Evolutionary conservation across 345 rosid genomes (phyloP).

Genomic region (Lumnitzera racemosa): DNA sequence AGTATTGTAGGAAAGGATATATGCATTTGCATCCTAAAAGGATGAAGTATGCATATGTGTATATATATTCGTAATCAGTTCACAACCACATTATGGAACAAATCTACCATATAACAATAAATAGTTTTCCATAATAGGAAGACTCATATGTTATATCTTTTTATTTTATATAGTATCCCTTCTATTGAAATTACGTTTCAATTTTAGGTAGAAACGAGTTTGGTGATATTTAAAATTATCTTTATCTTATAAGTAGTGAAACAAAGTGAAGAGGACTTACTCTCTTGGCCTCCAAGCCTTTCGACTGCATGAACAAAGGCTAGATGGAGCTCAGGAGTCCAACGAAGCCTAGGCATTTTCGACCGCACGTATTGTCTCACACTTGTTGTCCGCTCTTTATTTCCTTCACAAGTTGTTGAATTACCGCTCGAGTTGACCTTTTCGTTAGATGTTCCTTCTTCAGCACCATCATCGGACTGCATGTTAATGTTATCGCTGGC

Average conservation of each 20-base stretch:
- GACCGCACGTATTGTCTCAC: constrained; percentile 78
- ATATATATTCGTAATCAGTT: too few relatives aligned
- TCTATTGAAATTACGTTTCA: too few relatives aligned
- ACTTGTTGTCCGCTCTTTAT: constrained; percentile 12
- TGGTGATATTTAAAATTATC: too few relatives aligned
- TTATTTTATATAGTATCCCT: too few relatives aligned
- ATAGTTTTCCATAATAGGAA: not conserved
- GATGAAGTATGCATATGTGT: not conserved
- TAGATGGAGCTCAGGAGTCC: constrained; percentile 89
- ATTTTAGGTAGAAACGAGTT: too few relatives aligned
- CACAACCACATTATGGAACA: too few relatives aligned
- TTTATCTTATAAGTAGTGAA: too few relatives aligned
- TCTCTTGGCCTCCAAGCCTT: constrained; percentile 85
- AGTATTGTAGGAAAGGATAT: not conserved
- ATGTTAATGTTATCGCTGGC: too few relatives aligned
- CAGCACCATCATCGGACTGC: too few relatives aligned
- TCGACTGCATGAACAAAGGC: constrained; percentile 69
- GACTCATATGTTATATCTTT: not conserved
- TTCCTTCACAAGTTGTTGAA: constrained; percentile 11
- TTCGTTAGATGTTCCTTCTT: not conserved
- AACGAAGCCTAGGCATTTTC: constrained; percentile 71
- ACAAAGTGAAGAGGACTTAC: constrained; percentile 29
- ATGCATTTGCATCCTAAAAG: not conserved
- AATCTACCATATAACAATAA: not conserved
- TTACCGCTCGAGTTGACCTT: constrained; percentile 14